A percentile compares a stretch with the other conserved stretches of the same genome.
Evolutionary conservation across 2,329 filamentous ascomycete genomes (phyloP).

Genomic region (Xylariaceae sp.): DNA sequence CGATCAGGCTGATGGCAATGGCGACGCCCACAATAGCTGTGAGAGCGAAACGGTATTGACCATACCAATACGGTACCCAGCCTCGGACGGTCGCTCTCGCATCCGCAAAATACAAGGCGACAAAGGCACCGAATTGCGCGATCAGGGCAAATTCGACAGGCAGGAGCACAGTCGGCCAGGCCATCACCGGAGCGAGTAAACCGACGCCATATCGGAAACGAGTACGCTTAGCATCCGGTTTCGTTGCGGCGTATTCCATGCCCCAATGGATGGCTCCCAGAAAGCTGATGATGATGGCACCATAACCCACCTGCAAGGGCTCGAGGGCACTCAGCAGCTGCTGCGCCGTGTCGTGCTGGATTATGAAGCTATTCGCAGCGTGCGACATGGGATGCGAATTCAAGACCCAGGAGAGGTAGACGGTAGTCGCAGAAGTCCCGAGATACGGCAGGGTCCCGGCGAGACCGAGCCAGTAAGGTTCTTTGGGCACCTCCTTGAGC

Average conservation of each 20-base stretch:
- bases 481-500: conserved; percentile 55
- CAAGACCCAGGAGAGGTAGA: conserved; percentile 76
- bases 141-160: conserved; percentile 80
- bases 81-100: conserved; percentile 63
- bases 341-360: conserved; percentile 64
- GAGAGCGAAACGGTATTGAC: conserved; percentile 81
- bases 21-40: conserved; percentile 81
- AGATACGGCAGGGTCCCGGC: conserved; percentile 81
- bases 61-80: conserved; percentile 81
- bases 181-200: conserved; percentile 68
- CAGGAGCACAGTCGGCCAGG: conserved; percentile 84
- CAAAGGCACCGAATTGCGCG: conserved; percentile 78
- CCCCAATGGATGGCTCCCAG: conserved; percentile 92
- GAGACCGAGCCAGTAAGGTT: conserved; percentile 61
- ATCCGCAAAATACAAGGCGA: conserved; percentile 79
- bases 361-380: conserved; percentile 56
- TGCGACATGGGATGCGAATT: conserved; percentile 59
- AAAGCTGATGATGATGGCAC: conserved; percentile 88
- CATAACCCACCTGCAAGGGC: conserved; percentile 84
- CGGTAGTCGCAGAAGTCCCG: conserved; percentile 72
- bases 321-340: conserved; percentile 68
- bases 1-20: conserved; percentile 74
- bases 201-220: conserved; percentile 79
- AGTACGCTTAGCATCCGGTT: conserved; percentile 51
- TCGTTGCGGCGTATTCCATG: conserved; percentile 71